Evolutionary conservation across 805 yeast species (phyloP).

Genomic region (Saccharomyces eubayanus): DNA sequence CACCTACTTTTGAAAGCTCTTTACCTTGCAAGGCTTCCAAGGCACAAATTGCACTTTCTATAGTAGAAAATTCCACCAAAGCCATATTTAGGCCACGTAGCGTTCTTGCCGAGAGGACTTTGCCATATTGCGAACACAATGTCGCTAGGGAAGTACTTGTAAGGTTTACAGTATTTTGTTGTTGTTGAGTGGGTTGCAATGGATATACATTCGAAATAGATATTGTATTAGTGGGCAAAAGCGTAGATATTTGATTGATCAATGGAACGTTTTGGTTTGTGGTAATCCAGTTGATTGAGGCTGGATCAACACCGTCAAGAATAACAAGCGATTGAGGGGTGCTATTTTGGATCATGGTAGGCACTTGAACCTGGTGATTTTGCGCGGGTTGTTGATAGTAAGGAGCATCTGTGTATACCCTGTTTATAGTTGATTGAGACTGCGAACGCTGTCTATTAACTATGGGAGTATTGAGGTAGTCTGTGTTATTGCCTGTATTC

Average conservation of each 20-base stretch:
- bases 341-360: constrained; percentile 13
- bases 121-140: constrained; percentile 55
- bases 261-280: constrained; percentile 66
- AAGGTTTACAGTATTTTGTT: constrained; percentile 38
- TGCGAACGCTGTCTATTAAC: constrained; percentile 18
- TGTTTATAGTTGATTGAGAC: constrained; percentile 29
- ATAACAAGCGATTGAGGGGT: constrained; percentile 31
- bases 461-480: constrained; percentile 11
- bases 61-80: constrained; percentile 60
- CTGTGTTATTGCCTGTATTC: constrained; percentile 19
- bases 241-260: constrained; percentile 56
- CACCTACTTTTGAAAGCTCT: constrained; percentile 68
- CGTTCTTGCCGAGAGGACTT: constrained; percentile 52
- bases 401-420: constrained; percentile 27
- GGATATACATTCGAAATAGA: constrained; percentile 61
- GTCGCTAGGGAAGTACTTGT: constrained; percentile 45
- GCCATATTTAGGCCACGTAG: constrained; percentile 44
- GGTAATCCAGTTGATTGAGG: constrained; percentile 54
- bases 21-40: constrained; percentile 71
- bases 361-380: constrained; percentile 15
- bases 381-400: constrained; percentile 18
- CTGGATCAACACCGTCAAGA: constrained; percentile 52
- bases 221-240: constrained; percentile 74
- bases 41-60: constrained; percentile 74
- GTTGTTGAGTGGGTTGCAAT: constrained; percentile 43